Conservation (phyloP, 352 stramenopile genomes). For the Globisporangium nodosum region DNA sequence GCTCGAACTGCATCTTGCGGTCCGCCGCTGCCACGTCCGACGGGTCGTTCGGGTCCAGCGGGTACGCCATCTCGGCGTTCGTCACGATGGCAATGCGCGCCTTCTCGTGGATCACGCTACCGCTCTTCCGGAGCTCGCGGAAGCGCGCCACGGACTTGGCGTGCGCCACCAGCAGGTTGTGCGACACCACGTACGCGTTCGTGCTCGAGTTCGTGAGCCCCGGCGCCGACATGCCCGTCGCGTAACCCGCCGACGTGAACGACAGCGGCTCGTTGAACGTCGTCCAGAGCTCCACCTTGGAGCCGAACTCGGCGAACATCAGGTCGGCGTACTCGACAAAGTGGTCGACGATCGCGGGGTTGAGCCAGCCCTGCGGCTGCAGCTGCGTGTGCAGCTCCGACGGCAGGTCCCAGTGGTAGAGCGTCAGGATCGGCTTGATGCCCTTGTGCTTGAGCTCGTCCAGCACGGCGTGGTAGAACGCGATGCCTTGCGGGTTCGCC, state of each 20-base stretch:
- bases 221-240: conserved; percentile 44
- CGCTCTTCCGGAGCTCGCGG: conserved; percentile 55
- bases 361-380: conserved; percentile 59
- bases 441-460: conserved; percentile 56
- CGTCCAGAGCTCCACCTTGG: conserved; percentile 91
- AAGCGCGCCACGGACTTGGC: conserved; percentile 82
- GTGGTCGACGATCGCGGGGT: conserved; percentile 42
- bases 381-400: conserved; percentile 77
- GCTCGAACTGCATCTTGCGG: conserved; percentile 85
- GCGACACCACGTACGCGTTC: conserved; percentile 54
- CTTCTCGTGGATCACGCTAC: conserved; percentile 16
- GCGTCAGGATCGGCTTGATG: conserved; percentile 88
- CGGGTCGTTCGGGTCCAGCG: conserved; percentile 51
- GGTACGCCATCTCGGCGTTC: conserved; percentile 73
- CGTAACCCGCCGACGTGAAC: conserved; percentile 85
- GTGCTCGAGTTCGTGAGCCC: conserved; percentile 28
- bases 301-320: conserved; percentile 89
- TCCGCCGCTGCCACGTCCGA: conserved; percentile 57
- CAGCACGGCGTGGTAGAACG: conserved; percentile 87
- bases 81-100: conserved; percentile 92
- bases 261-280: conserved; percentile 95
- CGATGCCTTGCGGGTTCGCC: conserved; percentile 73
- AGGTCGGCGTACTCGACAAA: conserved; percentile 89
- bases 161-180: conserved; percentile 92
- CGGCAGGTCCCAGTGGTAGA: conserved; percentile 96